Evolutionary conservation across 164 flowering plant genomes (phyloP).

Genomic region (Platanus orientalis): DNA sequence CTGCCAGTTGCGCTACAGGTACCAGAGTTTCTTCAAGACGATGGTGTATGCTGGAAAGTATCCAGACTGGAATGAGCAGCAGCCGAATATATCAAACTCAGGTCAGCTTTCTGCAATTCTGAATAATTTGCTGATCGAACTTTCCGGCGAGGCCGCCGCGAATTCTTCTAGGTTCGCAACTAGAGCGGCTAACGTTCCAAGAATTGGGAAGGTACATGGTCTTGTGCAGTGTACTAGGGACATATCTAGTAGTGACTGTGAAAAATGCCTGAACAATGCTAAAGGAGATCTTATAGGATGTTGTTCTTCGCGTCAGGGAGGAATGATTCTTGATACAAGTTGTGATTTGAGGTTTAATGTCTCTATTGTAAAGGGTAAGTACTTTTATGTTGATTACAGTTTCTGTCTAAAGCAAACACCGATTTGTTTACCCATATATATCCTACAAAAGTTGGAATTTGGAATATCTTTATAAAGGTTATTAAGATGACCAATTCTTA

Average conservation of each 20-base stretch:
- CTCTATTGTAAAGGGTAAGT: background rate
- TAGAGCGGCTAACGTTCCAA: background rate
- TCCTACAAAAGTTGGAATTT: no score
- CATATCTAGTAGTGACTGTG: conserved; percentile 9
- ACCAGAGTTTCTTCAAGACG: background rate
- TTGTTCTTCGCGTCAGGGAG: conserved; percentile 1
- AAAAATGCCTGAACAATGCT: conserved; percentile 7
- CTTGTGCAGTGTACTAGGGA: conserved; percentile 28
- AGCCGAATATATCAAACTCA: conserved; percentile 5
- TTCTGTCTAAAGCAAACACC: no score
- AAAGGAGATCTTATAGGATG: background rate
- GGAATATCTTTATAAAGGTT: no score
- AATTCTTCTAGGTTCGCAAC: conserved; percentile 18
- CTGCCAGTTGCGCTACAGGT: conserved; percentile 20
- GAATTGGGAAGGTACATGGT: conserved; percentile 13
- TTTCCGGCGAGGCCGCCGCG: background rate
- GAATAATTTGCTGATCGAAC: background rate
- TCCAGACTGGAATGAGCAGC: background rate
- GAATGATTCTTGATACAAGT: conserved; percentile 4
- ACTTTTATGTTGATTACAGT: no score
- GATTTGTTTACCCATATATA: no score
- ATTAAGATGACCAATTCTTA: no score
- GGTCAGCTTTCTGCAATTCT: background rate
- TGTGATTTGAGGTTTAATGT: conserved; percentile 10
- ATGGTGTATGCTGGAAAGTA: conserved; percentile 4